These are phyloP conservation scores for Pythium vanterpoolii DNA, from an alignment of 352 stramenopile species.

Conservation along the genomic window DNA sequence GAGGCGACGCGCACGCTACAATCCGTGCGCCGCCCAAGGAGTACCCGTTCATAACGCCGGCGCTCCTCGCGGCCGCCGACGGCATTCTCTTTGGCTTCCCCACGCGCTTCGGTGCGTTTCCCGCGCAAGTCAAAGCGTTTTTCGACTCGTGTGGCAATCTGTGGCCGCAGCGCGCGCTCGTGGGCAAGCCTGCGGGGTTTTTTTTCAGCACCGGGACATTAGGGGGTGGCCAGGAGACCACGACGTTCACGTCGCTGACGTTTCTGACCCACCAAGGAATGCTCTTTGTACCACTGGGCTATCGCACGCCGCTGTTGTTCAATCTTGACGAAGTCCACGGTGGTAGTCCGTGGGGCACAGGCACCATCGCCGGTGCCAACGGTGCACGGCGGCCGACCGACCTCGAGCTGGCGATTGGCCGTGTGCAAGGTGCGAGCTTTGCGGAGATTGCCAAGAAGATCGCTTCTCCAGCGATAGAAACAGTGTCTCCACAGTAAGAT, in stretches of 20 bases:
- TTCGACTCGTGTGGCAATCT: slow-evolving; percentile 82
- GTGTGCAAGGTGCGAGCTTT: slow-evolving; percentile 81
- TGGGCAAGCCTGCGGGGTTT: slow-evolving; percentile 84
- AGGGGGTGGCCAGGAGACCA: slow-evolving; percentile 89
- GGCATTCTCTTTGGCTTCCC: slow-evolving; percentile 84
- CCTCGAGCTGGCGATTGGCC: slow-evolving; percentile 76
- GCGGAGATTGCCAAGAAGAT: slow-evolving; percentile 81
- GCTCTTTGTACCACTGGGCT: slow-evolving; percentile 87
- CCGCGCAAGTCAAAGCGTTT: slow-evolving; percentile 87
- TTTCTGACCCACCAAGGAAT: slow-evolving; percentile 90
- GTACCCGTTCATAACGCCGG: slow-evolving; percentile 45
- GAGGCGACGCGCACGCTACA: slow-evolving; percentile 57
- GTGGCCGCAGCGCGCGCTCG: slow-evolving; percentile 71
- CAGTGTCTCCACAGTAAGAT: too few species aligned
- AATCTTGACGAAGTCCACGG: slow-evolving; percentile 79
- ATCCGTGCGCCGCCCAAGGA: slow-evolving; percentile 66
- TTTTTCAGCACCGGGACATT: slow-evolving; percentile 85
- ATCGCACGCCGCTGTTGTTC: slow-evolving; percentile 51
- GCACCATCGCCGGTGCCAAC: slow-evolving; percentile 79
- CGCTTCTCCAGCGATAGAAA: slow-evolving; percentile 24
- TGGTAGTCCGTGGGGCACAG: slow-evolving; percentile 74
- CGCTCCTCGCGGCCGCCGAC: slow-evolving; percentile 55
- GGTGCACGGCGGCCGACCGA: slow-evolving; percentile 72
- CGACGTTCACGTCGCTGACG: slow-evolving; percentile 68
- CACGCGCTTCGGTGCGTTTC: slow-evolving; percentile 76